Evolutionary conservation across 1,139 yeast genomes (phyloP), one percentile per base, ranked within the genome.

Genomic region (Blastobotrys buckinghamii): DNA sequence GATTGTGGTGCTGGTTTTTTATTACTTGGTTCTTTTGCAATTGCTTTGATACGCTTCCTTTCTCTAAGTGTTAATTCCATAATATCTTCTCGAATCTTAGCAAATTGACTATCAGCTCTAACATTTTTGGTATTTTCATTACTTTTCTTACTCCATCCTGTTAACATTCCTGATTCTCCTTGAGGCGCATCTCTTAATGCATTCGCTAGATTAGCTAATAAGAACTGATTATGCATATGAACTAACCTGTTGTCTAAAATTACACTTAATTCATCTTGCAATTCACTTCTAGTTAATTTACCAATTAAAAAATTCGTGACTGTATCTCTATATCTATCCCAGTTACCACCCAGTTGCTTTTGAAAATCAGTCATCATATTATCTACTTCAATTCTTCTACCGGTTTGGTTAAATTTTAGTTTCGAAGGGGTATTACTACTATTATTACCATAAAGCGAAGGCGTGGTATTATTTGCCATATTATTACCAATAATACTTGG

Each of bases 281-380:
- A 73, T 65, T 92, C 98, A 32, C 69, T 67, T 52, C 96, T 75
- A 6, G 96, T 84, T 20, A 89, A 70, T 61, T 82, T 82, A 4
- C 63, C 64, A 16, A 56, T 77, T 36, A 90, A 73, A 58, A 87
- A 90, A 47, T 78, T 70, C 52, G 94, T 81, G 35, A 90, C 74
- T 7, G 87, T 75, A 53, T 83, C 86, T 55, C 95, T 92, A 65
- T 90, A 90, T 52, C 78, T 77, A 56, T 84, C 92, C 98, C 98
- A 90, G 53, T 79, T 76, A 10, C 69, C 70, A 0, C 97, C 97
- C 50, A 90, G 66, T 51, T 76, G 73, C 48, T 74, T 74, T 55
- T 86, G 92, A 55, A 90, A 79, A 52, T 84, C 90, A 44, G 78
- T 74, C 62, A 90, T 87, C 53, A 88, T 73, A 2, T 71, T 66